Evolutionary conservation across 352 stramenopile genomes (phyloP), one percentile per base, ranked within the genome.

Genomic region (Phytophthora hybrid): DNA sequence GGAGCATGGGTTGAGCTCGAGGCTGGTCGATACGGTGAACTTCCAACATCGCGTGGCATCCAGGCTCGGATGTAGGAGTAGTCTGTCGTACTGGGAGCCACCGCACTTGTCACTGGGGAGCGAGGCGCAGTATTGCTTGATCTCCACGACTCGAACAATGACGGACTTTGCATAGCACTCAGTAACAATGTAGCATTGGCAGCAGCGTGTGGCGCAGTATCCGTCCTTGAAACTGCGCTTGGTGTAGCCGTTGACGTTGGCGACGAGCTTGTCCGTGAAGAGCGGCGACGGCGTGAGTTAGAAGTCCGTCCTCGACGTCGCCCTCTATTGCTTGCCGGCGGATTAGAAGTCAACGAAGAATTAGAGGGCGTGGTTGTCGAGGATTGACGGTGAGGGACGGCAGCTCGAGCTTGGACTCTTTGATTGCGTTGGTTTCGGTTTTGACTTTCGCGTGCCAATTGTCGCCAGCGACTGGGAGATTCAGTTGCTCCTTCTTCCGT

Each of bases 241-340:
- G 31, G 53, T 5, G 34, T 21, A 19, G 49, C 51, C 41, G 51
- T 34, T 23, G 34, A 26, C n/a, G 61, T 55, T 19, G 51, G 23
- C 7, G 26, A 69, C 52, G 34, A 21, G 47, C 34, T 62, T 69
- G 62, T 37, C 5, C 39, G 37, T 49, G 53, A 69, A 31, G 7
- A 31, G 6, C 61, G 51, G 31, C 18, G 19, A 56, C 62, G 51
- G 34, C 61, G 47, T 6, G 49, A 26, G 54, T 23, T 23, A 7
- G 53, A 51, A 23, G 13, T 18, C 29, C 52, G 41, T 32, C 63
- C 63, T 58, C 63, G 49, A 32, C 63, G 44, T 19, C 63, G 52
- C 39, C 52, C 49, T 53, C 63, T 11, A 21, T 8, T 51, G n/a
- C 44, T 51, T 6, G 6, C n/a, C 8, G 44, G 44, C 9, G 34